phyloP scores from a whole-genome alignment of 2,329 filamentous ascomycete genomes.

The Penicillium sp. region DNA sequence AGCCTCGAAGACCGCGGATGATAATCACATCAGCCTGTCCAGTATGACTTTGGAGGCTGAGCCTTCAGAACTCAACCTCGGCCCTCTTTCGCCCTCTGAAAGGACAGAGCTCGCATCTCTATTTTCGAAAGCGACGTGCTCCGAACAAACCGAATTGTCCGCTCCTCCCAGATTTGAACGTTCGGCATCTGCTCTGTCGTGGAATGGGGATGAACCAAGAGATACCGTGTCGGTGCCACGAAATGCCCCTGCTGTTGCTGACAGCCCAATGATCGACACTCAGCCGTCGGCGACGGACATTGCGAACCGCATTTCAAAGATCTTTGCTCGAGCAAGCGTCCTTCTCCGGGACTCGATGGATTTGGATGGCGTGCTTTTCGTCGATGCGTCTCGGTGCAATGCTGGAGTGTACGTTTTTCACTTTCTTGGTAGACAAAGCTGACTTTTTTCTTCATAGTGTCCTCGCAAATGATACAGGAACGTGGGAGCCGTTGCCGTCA shows the following conservation, averaged over 20 bases:
- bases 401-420: constrained; percentile 28
- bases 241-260: constrained; percentile 6
- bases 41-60: not conserved
- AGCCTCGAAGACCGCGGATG: not conserved
- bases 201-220: not conserved
- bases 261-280: not conserved
- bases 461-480: constrained; percentile 19
- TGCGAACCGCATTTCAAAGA: constrained; percentile 26
- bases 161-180: not conserved
- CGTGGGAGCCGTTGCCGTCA: constrained; percentile 30
- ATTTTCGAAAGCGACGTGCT: constrained; percentile 18
- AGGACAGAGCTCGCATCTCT: constrained; percentile 18
- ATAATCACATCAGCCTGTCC: not conserved
- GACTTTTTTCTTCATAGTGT: constrained; percentile 19
- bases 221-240: not conserved
- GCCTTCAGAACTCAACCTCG: not conserved
- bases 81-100: constrained; percentile 11
- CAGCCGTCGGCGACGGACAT: constrained; percentile 13
- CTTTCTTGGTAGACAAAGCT: not conserved
- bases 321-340: constrained; percentile 51
- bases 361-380: constrained; percentile 44
- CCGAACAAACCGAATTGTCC: constrained; percentile 18
- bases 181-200: not conserved
- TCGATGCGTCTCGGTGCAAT: constrained; percentile 31
- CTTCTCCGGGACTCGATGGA: constrained; percentile 51